Percentiles rank a stretch among this genome's conserved stretches.
Evolutionary conservation across 352 stramenopile genomes (phyloP).

Genomic region (Achlya hypogyna): DNA sequence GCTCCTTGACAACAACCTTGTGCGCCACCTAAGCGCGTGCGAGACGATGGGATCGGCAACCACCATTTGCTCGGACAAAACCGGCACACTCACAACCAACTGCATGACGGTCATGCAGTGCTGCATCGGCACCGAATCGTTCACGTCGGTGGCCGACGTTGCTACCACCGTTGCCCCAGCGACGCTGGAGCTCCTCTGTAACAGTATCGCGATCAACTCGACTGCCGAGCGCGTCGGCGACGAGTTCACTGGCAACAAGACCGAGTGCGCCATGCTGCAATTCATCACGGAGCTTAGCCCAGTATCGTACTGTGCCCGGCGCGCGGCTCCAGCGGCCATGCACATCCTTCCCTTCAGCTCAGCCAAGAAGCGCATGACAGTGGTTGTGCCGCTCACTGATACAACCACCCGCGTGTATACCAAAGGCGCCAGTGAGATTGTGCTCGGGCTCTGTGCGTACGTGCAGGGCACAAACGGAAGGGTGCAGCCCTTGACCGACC

Average conservation of each 20-base stretch:
- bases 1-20: constrained; percentile 93
- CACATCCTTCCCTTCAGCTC: constrained; percentile 84
- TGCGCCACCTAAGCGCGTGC: constrained; percentile 92
- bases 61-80: constrained; percentile 96
- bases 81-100: constrained; percentile 93
- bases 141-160: neutral
- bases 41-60: constrained; percentile 97
- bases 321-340: constrained; percentile 18
- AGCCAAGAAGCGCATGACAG: constrained; percentile 91
- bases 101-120: constrained; percentile 89
- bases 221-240: constrained; percentile 56
- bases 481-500: constrained; percentile 22
- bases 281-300: constrained; percentile 24
- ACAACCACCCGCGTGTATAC: constrained; percentile 29
- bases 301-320: constrained; percentile 30
- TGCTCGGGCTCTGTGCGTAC: constrained; percentile 38
- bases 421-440: constrained; percentile 47
- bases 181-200: constrained; percentile 34
- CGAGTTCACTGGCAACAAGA: constrained; percentile 35
- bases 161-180: constrained; percentile 14
- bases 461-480: constrained; percentile 25
- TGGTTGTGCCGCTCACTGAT: constrained; percentile 39
- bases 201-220: constrained; percentile 79
- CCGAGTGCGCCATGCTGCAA: constrained; percentile 38
- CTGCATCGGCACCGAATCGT: constrained; percentile 31